These are phyloP conservation scores for Lycium barbarum DNA, from an alignment of 257 asterid genomes.

Conservation along the genomic window DNA sequence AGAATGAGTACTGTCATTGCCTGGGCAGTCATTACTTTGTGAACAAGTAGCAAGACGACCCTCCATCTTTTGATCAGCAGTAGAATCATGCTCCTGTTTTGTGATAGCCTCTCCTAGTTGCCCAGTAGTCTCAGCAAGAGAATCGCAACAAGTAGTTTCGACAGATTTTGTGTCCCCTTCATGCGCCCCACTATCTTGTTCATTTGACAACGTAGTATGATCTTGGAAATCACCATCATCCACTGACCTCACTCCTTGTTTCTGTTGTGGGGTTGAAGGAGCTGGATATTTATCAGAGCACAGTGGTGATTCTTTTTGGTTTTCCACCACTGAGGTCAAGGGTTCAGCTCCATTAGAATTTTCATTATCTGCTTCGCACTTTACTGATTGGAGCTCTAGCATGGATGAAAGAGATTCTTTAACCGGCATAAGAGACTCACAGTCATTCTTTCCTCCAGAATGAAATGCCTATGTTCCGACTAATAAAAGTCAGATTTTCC, in stretches of 20 bases:
- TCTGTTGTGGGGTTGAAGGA: slow-evolving; percentile 58
- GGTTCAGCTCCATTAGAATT: slow-evolving; percentile 27
- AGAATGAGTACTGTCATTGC: background rate
- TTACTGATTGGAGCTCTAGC: slow-evolving; percentile 40
- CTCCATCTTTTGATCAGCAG: slow-evolving; percentile 32
- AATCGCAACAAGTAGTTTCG: slow-evolving; percentile 50
- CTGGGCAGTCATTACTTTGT: slow-evolving; percentile 28
- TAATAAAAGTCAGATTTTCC: background rate
- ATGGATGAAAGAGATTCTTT: slow-evolving; percentile 47
- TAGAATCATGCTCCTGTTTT: slow-evolving; percentile 40
- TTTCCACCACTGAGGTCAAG: slow-evolving; percentile 28
- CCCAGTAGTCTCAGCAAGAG: slow-evolving; percentile 39
- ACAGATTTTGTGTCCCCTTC: slow-evolving; percentile 60
- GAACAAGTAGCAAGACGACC: slow-evolving; percentile 21
- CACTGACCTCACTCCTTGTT: slow-evolving; percentile 47
- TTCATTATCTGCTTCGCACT: slow-evolving; percentile 23
- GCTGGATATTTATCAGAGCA: slow-evolving; percentile 52
- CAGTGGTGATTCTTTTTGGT: slow-evolving; percentile 26
- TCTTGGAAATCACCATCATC: slow-evolving; percentile 47
- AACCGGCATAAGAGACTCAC: slow-evolving; percentile 46
- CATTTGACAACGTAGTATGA: slow-evolving; percentile 45
- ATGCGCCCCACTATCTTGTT: slow-evolving; percentile 41
- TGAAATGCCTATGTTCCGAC: slow-evolving; percentile 52
- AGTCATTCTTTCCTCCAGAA: slow-evolving; percentile 46
- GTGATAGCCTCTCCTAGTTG: too few species aligned